Percentiles rank a stretch among this genome's conserved stretches.
Conservation (phyloP, 1,284 basidiomycete species). For the Cryptococcus sp. region DNA sequence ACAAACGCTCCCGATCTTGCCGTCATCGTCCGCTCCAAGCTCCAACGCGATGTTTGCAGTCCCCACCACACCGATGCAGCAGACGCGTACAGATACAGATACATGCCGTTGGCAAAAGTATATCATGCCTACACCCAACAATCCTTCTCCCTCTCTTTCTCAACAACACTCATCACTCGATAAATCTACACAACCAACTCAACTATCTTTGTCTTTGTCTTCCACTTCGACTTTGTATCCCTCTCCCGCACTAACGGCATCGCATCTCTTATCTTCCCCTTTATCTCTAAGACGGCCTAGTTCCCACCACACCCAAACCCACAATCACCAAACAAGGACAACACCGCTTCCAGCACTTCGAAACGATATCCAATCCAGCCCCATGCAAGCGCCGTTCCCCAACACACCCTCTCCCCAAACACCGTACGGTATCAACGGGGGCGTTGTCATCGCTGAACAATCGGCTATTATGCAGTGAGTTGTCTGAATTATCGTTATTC, state of each 20-base stretch:
- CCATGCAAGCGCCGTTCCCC: constrained; percentile 24
- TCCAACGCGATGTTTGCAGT: constrained; percentile 27
- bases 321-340: constrained; percentile 1
- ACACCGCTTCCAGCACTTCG: constrained; percentile 12
- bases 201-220: neutral
- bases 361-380: constrained; percentile 9
- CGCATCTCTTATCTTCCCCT: neutral
- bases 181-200: neutral
- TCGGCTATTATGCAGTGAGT: constrained; percentile 28
- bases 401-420: constrained; percentile 32
- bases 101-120: constrained; percentile 22
- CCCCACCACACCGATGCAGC: constrained; percentile 16
- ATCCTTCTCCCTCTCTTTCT: constrained; percentile 11
- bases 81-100: constrained; percentile 8
- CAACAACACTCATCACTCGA: constrained; percentile 14
- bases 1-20: too few species aligned
- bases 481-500: constrained; percentile 1
- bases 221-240: neutral
- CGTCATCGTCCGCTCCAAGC: too few species aligned
- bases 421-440: constrained; percentile 30
- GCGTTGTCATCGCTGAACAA: constrained; percentile 21
- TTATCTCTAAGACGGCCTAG: too few species aligned
- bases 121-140: constrained; percentile 18
- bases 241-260: neutral
- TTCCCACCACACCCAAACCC: too few species aligned